Evolutionary conservation across 371 early-diverging fungal genomes (phyloP).

Genomic region (Mucor piriformis): DNA sequence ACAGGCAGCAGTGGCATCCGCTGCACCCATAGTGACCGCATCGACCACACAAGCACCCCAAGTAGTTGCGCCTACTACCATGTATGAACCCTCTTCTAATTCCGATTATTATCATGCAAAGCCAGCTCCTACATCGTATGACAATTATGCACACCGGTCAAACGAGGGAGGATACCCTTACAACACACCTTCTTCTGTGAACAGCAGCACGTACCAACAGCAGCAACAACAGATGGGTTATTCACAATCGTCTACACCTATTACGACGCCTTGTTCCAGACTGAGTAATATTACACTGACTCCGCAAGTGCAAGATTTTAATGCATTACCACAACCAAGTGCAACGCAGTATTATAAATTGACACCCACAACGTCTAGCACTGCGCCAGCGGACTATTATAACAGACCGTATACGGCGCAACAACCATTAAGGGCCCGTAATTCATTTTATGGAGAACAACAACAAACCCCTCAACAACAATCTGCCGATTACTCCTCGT

Average conservation of each 20-base stretch:
- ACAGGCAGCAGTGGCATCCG: not conserved
- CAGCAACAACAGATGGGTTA: not conserved
- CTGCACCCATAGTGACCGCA: not conserved
- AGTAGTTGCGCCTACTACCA: not conserved
- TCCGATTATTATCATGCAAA: constrained; percentile 1
- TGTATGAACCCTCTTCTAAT: not conserved
- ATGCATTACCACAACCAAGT: not conserved
- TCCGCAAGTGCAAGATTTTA: constrained; percentile 11
- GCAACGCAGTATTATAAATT: constrained; percentile 8
- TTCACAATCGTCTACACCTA: not conserved
- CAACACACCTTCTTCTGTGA: not conserved
- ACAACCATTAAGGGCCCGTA: constrained; percentile 8
- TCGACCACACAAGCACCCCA: constrained; percentile 7
- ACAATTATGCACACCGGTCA: not conserved
- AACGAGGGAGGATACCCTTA: not conserved
- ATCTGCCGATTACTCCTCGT: constrained; percentile 9
- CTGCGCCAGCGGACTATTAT: constrained; percentile 1
- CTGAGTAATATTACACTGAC: constrained; percentile 10
- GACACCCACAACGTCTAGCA: constrained; percentile 2
- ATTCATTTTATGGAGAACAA: constrained; percentile 14
- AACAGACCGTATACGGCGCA: not conserved
- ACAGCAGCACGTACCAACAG: not conserved
- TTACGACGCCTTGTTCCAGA: not conserved
- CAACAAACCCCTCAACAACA: constrained; percentile 1
- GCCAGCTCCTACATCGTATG: not conserved